Evolutionary conservation across 2,329 filamentous ascomycete genomes (phyloP), one percentile per base, ranked within the genome.

Genomic region (Lecanicillium sp.): DNA sequence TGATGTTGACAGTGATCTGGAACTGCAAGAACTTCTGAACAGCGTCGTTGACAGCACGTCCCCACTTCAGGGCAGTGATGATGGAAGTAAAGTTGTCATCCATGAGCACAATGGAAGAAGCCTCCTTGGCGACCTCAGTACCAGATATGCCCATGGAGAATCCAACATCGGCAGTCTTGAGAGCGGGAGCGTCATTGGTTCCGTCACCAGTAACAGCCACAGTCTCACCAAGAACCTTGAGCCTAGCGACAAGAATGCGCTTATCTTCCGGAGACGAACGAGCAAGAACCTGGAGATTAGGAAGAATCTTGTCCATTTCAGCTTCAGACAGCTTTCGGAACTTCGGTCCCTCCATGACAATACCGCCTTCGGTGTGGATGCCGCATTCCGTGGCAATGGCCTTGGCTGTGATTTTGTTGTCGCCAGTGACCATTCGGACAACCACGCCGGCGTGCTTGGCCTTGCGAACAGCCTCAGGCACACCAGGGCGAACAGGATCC

Each of bases 351-450:
- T 84, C 79, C 78, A 85, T 81, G 35, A 79, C 74, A 43, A 80
- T 59, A 5, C 73, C 79, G 31, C 73, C 72, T 59, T 64, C 12
- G 59, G 47, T 71, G 58, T 72, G 71, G 42, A 87, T 85, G 40
- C 84, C 82, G 48, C 84, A 87, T 44, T 86, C 80, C 8, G 66
- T 70, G 2, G 84, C 82, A 48, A 88, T 88, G 3, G 84, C 84
- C 36, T 75, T 76, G 8, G 81, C 84, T 17, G 84, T 88, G 15
- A 78, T 41, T 28, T 37, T 62, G 49, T 85, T 84, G 60, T 84
- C 81, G 48, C 78, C 80, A 27, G 81, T 85, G 36, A 85, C 81
- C 80, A 85, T 84, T 49, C 81, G 79, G 33, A 82, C 77, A 42
- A 75, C 66, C 14, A 85, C 79, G 44, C 81, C 81, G 15, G 81